Conservation (phyloP, 2,329 filamentous ascomycete species). For the Trichoderma simmonsii region DNA sequence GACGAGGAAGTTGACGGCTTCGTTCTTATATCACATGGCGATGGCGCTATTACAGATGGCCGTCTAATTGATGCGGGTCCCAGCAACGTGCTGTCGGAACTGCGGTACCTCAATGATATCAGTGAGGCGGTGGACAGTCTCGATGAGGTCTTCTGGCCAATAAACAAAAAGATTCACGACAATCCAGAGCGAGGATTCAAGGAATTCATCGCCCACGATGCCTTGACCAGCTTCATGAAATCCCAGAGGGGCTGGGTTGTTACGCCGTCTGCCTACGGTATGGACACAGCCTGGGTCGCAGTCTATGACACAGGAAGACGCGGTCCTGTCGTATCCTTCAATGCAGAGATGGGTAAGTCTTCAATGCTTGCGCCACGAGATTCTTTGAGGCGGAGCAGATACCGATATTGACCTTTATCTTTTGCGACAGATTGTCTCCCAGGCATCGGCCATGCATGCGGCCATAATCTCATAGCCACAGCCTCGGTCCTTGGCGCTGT, state of each 20-base stretch:
- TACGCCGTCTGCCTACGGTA: slow-evolving; percentile 38
- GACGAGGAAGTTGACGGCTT: slow-evolving; percentile 19
- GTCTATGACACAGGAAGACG: slow-evolving; percentile 35
- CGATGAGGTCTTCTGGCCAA: slow-evolving; percentile 30
- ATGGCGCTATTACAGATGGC: not conserved
- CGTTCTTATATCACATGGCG: slow-evolving; percentile 8
- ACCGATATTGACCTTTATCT: not conserved
- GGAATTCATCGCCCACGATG: slow-evolving; percentile 41
- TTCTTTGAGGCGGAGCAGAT: not conserved
- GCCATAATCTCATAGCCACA: slow-evolving; percentile 52
- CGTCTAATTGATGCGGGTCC: not conserved
- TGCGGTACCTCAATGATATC: slow-evolving; percentile 41
- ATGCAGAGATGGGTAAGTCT: slow-evolving; percentile 35
- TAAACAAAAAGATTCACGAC: slow-evolving; percentile 43
- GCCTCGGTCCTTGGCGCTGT: slow-evolving; percentile 46
- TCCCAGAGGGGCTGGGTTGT: slow-evolving; percentile 37
- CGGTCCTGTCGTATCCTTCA: slow-evolving; percentile 41
- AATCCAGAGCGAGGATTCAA: slow-evolving; percentile 43
- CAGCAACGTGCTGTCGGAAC: not conserved
- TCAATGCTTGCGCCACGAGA: not conserved
- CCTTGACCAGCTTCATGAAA: slow-evolving; percentile 37
- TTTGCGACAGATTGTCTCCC: slow-evolving; percentile 42
- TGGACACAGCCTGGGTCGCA: slow-evolving; percentile 45
- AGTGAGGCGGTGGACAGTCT: slow-evolving; percentile 22
- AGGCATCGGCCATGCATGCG: slow-evolving; percentile 51